These are phyloP conservation scores for Fusarium setosum DNA, from an alignment of 2,329 filamentous ascomycete species.

Conservation along the genomic window DNA sequence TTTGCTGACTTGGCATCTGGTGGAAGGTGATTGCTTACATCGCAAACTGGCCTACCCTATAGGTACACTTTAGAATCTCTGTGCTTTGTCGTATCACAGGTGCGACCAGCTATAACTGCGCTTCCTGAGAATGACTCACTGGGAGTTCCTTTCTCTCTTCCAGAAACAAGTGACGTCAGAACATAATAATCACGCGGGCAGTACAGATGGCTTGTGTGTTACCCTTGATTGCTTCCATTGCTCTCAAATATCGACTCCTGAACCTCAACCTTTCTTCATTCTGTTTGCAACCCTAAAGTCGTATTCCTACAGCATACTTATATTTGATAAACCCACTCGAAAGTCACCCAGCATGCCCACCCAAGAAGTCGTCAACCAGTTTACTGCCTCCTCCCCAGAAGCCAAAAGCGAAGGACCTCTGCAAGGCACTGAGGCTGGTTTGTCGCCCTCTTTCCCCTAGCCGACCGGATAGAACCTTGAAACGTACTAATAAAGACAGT, in stretches of 20 bases:
- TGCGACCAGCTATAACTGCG: slow-evolving; percentile 1
- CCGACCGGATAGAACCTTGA: rapidly evolving
- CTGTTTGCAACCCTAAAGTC: no score
- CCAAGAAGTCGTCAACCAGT: slow-evolving; percentile 34
- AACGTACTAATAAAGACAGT: neutral
- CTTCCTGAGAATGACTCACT: no score
- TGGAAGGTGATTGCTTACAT: no score
- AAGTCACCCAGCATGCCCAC: slow-evolving; percentile 26
- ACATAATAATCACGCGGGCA: neutral
- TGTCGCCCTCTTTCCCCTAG: neutral
- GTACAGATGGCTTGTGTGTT: no score
- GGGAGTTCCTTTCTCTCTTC: neutral
- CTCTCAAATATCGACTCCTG: neutral
- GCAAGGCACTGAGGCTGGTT: slow-evolving; percentile 19
- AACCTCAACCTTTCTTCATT: neutral
- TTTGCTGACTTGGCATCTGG: no score
- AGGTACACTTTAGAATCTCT: no score
- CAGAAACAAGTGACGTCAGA: neutral
- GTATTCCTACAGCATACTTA: neutral
- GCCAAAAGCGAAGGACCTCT: slow-evolving; percentile 37
- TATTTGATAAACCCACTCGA: neutral
- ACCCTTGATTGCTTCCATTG: neutral
- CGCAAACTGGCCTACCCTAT: no score
- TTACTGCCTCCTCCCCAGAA: slow-evolving; percentile 20
- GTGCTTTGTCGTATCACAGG: neutral